Evolutionary conservation across 2,329 filamentous ascomycete species (phyloP), one percentile per base, ranked within the genome.

Genomic region (Fusarium robinianum): DNA sequence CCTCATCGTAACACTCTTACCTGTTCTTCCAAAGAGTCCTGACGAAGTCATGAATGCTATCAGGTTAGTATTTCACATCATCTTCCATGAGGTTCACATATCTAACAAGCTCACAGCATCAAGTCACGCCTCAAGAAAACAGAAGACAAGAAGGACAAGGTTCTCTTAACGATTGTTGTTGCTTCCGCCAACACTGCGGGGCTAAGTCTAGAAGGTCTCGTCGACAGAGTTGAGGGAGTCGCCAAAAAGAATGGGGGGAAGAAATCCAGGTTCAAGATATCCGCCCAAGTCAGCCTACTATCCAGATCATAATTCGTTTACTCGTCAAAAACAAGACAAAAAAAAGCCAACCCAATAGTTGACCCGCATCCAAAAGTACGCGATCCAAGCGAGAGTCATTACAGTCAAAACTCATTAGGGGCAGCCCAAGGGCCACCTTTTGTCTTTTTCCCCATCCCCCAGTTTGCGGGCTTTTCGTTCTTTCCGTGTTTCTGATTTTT

Each of bases 1-100:
- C 9, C 60, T 73, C 4, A 54, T 81, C 37, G 69, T 70, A 2
- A 66, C 63, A 12, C 31, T 79, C 1, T 64, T 73, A 21, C 72
- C 75, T 1, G 63, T 67, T 1, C 64, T 65, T 41, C 78, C 77
- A 2, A 62, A 54, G 27, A 63, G 56, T 2, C 51, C 59, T n/a
- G 54, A 63, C 0, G 60, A 68, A 12, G 51, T 79, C 3, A 51
- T 52, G 10, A 61, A 63, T 5, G 58, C 55, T 11, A 57, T 79
- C 33, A 69, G 58, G 76, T 78, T 54, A 63, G 72, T 46, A n/a
- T 12, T 30, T 15, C 16, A 10, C 6, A 8, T 3, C 26, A n/a
- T n/a, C n/a, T 14, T 41, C 34, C 9, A 23, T 27, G 15, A 39
- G 17, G 23, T 29, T 8, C 9, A 26, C 4, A 35, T 23, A 17